Evolutionary conservation across 1,284 basidiomycete species (phyloP).

Genomic region (Sporisorium sorghi): DNA sequence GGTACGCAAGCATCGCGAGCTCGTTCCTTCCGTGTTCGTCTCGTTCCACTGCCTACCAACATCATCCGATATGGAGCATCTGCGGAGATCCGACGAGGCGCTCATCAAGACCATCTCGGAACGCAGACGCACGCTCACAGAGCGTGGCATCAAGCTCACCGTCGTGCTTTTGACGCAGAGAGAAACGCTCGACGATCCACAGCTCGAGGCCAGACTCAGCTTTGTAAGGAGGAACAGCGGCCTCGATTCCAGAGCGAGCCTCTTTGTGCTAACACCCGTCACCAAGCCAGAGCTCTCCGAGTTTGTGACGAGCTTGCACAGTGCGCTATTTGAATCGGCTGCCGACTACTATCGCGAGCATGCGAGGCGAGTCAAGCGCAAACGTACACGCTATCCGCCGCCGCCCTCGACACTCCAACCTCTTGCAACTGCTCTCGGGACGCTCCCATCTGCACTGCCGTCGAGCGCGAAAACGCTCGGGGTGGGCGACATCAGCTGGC

Average conservation of each 20-base stretch:
- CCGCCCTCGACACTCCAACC: slow-evolving; percentile 62
- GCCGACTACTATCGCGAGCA: slow-evolving; percentile 92
- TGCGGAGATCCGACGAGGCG: slow-evolving; percentile 76
- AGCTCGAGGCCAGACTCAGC: slow-evolving; percentile 83
- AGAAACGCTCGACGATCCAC: slow-evolving; percentile 75
- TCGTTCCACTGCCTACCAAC: slow-evolving; percentile 79
- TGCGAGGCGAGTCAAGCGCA: slow-evolving; percentile 87
- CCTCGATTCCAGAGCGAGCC: slow-evolving; percentile 86
- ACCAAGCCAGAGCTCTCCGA: slow-evolving; percentile 78
- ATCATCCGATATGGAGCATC: slow-evolving; percentile 17
- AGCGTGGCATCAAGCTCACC: slow-evolving; percentile 90
- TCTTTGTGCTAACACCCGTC: slow-evolving; percentile 92
- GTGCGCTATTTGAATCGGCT: slow-evolving; percentile 86
- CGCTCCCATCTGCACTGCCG: slow-evolving; percentile 4
- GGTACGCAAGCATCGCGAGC: slow-evolving; percentile 92
- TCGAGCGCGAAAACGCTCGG: slow-evolving; percentile 11
- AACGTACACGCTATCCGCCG: slow-evolving; percentile 78
- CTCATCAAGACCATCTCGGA: slow-evolving; percentile 77
- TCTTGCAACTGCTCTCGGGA: slow-evolving; percentile 52
- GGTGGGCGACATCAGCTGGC: slow-evolving; percentile 49
- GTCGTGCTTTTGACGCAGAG: slow-evolving; percentile 91
- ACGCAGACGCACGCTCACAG: slow-evolving; percentile 81
- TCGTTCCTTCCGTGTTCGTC: slow-evolving; percentile 91
- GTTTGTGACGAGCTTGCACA: slow-evolving; percentile 77
- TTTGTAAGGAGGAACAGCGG: slow-evolving; percentile 86